A percentile compares a stretch with the other conserved stretches of the same genome.
Evolutionary conservation across 2,329 filamentous ascomycete species (phyloP).

Genomic region (Colletotrichum tropicale): DNA sequence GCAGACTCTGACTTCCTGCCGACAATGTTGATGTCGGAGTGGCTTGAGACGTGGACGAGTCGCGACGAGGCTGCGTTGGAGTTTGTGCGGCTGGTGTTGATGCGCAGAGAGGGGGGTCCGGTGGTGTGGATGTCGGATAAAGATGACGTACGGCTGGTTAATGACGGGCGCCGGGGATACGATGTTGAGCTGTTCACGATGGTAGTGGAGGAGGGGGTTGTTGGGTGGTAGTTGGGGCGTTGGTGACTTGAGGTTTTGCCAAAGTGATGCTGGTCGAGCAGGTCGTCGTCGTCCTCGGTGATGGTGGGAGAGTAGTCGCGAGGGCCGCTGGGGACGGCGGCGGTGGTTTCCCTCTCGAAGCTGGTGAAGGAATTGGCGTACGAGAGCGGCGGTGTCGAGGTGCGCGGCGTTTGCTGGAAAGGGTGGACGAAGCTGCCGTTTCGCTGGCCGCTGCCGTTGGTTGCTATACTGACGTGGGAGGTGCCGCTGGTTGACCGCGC

Average conservation of each 20-base stretch:
- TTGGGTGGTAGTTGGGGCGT: slow-evolving; percentile 23
- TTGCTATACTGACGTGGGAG: slow-evolving; percentile 61
- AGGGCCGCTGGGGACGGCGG: slow-evolving; percentile 16
- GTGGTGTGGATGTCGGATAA: slow-evolving; percentile 37
- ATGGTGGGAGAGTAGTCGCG: slow-evolving; percentile 63
- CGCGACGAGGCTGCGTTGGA: slow-evolving; percentile 34
- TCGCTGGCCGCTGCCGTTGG: slow-evolving; percentile 54
- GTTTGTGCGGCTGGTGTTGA: slow-evolving; percentile 40
- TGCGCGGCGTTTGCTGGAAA: slow-evolving; percentile 67
- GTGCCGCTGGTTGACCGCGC: slow-evolving; percentile 62
- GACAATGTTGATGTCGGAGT: slow-evolving; percentile 51
- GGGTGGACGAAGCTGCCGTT: slow-evolving; percentile 63
- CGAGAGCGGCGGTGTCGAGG: slow-evolving; percentile 63
- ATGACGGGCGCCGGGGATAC: slow-evolving; percentile 37
- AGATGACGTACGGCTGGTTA: slow-evolving; percentile 42
- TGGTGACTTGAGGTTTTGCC: background rate
- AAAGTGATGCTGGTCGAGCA: slow-evolving; percentile 11
- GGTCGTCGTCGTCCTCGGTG: slow-evolving; percentile 55
- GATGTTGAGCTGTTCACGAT: slow-evolving; percentile 29
- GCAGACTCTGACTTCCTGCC: slow-evolving; percentile 25
- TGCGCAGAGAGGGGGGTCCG: slow-evolving; percentile 34
- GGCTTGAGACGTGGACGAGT: slow-evolving; percentile 48
- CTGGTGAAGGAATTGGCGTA: slow-evolving; percentile 62
- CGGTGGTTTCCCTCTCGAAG: slow-evolving; percentile 40
- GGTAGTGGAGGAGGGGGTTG: slow-evolving; percentile 21